These are phyloP conservation scores for Coemansia sp. DNA, from an alignment of 192 early-diverging fungal species.

Conservation along the genomic window DNA sequence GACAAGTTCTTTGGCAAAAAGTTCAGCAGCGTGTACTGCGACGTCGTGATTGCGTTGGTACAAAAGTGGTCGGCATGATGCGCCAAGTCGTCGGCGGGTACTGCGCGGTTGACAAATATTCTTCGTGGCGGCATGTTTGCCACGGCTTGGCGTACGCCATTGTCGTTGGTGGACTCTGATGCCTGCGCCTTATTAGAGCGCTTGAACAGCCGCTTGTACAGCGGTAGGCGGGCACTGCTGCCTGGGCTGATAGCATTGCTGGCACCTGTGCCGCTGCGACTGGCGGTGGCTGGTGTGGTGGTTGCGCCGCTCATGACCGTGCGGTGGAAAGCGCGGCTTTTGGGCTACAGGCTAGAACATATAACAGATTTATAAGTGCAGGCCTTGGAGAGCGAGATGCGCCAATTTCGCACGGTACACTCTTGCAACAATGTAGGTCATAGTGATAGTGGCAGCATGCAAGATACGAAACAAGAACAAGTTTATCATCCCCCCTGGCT, in stretches of 20 bases:
- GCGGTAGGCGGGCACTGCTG: constrained; percentile 12
- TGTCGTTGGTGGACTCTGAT: constrained; percentile 15
- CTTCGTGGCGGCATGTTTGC: constrained; percentile 31
- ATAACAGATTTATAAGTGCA: neutral
- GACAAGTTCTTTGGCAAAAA: constrained; percentile 96
- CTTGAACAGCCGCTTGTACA: constrained; percentile 22
- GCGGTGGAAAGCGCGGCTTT: neutral
- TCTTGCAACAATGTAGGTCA: neutral
- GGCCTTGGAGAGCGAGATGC: neutral
- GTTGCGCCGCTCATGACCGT: constrained; percentile 4
- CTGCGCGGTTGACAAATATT: constrained; percentile 66
- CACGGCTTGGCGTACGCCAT: constrained; percentile 28
- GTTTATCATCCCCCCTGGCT: neutral
- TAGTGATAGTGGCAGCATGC: neutral
- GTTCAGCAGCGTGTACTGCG: constrained; percentile 86
- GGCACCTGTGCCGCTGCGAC: neutral
- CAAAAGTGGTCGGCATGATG: constrained; percentile 60
- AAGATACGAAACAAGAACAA: neutral
- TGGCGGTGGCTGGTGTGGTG: neutral
- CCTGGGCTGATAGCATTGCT: neutral
- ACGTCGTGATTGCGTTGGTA: constrained; percentile 85
- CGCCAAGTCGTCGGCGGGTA: constrained; percentile 58
- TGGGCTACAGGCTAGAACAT: neutral
- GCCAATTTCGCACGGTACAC: neutral
- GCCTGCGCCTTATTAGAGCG: constrained; percentile 7